These are phyloP conservation scores for Pythium utonaiense DNA, from an alignment of 352 stramenopile species.

Conservation along the genomic window DNA sequence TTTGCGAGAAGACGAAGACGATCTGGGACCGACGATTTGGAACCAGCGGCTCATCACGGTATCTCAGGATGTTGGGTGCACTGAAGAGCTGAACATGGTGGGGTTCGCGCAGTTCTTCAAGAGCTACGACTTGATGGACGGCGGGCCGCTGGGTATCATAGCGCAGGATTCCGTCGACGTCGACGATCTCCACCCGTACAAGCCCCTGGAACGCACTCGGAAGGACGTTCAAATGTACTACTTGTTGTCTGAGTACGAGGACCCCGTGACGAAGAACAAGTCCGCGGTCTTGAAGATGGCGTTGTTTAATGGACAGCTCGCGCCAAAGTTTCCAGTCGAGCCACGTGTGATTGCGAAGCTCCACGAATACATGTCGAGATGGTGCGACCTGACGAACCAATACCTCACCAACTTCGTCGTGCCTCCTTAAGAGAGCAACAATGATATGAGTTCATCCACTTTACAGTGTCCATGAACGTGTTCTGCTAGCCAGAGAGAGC, in stretches of 20 bases:
- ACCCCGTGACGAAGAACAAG: not conserved
- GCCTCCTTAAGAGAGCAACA: not conserved
- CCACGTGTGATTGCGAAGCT: not conserved
- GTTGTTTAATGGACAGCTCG: not conserved
- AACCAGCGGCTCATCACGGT: constrained; percentile 39
- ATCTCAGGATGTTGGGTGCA: constrained; percentile 13
- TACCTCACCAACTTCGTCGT: constrained; percentile 9
- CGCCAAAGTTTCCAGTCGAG: not conserved
- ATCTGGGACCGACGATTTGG: constrained; percentile 20
- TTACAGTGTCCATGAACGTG: too few species aligned
- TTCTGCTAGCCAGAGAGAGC: too few species aligned
- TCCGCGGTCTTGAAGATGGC: not conserved
- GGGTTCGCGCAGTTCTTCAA: constrained; percentile 26
- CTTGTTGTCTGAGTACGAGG: not conserved
- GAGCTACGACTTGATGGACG: constrained; percentile 7
- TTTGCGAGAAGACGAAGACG: constrained; percentile 24
- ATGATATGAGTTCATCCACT: too few species aligned
- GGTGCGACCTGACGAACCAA: not conserved
- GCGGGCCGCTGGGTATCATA: constrained; percentile 24
- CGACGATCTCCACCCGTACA: constrained; percentile 42
- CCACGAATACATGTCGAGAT: not conserved
- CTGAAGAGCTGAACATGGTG: constrained; percentile 16
- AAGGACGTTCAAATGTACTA: constrained; percentile 22
- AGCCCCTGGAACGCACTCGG: constrained; percentile 17
- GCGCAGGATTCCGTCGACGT: constrained; percentile 31